These are phyloP conservation scores for Gastrodia elata DNA, from an alignment of 106 monocot species.

Conservation along the genomic window DNA sequence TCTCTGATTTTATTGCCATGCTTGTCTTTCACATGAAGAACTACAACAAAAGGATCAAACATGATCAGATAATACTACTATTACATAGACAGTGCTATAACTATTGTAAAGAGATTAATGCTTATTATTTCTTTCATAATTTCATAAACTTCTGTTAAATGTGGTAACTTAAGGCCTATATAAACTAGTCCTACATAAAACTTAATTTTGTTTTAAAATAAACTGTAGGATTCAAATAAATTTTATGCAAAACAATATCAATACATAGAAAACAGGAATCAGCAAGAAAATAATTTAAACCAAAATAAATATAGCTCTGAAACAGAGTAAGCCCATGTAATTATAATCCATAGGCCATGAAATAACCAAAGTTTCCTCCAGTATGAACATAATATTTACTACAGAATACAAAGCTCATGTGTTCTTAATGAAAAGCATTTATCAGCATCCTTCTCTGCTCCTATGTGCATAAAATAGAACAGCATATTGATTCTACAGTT, in stretches of 20 bases:
- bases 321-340: neutral
- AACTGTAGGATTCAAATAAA: neutral
- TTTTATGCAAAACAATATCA: neutral
- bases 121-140: neutral
- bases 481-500: neutral
- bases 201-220: neutral
- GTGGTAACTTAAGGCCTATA: neutral
- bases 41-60: constrained; percentile 16
- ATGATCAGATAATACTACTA: constrained; percentile 4
- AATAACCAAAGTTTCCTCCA: neutral
- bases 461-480: neutral
- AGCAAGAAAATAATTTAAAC: neutral
- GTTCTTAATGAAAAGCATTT: neutral
- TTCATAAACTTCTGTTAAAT: neutral
- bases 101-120: neutral
- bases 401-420: neutral
- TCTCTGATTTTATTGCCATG: constrained; percentile 40
- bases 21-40: constrained; percentile 68
- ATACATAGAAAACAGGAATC: neutral
- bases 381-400: neutral
- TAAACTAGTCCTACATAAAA: neutral
- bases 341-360: neutral
- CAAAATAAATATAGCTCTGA: neutral
- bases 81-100: neutral
- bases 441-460: neutral